Percentiles rank a stretch among this genome's conserved stretches.
These are phyloP conservation scores for Sugiyamaella xylanicola DNA, from an alignment of 1,139 yeast species.

Conservation along the genomic window DNA sequence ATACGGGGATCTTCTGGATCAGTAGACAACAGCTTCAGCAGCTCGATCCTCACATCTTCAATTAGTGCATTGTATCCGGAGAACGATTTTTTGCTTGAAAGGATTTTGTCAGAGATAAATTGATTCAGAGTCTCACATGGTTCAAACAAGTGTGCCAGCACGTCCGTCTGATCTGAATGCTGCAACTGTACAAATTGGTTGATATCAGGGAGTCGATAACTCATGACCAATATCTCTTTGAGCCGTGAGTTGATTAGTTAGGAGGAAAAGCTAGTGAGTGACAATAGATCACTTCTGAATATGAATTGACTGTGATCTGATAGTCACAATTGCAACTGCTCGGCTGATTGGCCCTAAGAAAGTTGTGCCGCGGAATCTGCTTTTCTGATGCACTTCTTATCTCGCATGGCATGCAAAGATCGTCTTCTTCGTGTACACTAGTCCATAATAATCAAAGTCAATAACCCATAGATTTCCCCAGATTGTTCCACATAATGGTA, in stretches of 20 bases:
- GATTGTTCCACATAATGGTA: neutral
- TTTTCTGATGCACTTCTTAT: neutral
- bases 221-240: too few relatives aligned
- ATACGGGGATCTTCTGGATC: constrained; percentile 36
- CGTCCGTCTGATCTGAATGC: constrained; percentile 37
- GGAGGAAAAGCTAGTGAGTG: too few relatives aligned
- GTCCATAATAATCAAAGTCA: neutral
- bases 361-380: too few relatives aligned
- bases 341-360: neutral
- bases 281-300: too few relatives aligned
- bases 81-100: constrained; percentile 2
- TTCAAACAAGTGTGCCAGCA: constrained; percentile 64
- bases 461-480: neutral
- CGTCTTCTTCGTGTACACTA: neutral
- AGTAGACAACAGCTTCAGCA: constrained; percentile 43
- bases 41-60: constrained; percentile 49
- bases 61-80: constrained; percentile 52
- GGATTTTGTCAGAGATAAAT: constrained; percentile 46
- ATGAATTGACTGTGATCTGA: neutral
- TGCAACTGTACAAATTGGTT: constrained; percentile 29
- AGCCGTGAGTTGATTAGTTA: too few relatives aligned
- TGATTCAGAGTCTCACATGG: constrained; percentile 59
- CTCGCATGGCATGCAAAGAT: constrained; percentile 1
- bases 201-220: constrained; percentile 30
- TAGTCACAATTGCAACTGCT: neutral